Evolutionary conservation across 257 asterid species (phyloP), one percentile per base, ranked within the genome.

Genomic region (Gardenia jasminoides): DNA sequence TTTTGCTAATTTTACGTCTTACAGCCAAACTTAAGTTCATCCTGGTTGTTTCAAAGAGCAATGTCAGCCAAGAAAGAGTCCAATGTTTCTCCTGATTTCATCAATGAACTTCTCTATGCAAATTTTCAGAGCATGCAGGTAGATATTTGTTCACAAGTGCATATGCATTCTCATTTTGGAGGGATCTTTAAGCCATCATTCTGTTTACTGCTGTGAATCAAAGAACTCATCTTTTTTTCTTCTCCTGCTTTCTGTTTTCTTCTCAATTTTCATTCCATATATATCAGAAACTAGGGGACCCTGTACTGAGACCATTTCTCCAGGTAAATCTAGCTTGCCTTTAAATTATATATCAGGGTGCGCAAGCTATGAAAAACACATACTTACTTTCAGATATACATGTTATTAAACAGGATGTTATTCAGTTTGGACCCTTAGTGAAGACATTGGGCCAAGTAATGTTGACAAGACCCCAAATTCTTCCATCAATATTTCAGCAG

Each of bases 31-130:
- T 85, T 94, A 80, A 91, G 99, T 58, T 90, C 99, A 48, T 91
- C 98, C 24, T 94, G 99, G 99, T 64, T 94, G 86, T 94, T 94
- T 83, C 99, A 94, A 93, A 83, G 93, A 86, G 99, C 99, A 82
- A 94, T 94, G 99, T 94, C 99, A 10, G 97, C 97, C 54, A 88
- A 89, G 79, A 91, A 85, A 83, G 88, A 87, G 82, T 86, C 98
- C 28, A 67, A 82, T 62, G 94, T 94, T 83, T 76, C 94, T 41
- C 88, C 96, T 9, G 88, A 91, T 44, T 94, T 93, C 87, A 85
- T 91, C 80, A 94, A 90, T 69, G 97, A 94, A 82, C 98, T 94
- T 77, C 89, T 94, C 71, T 89, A 79, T 61, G 91, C 89, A 88
- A 94, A 94, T 88, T 94, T 94, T 72, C 86, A 81, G 77, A 90